Percentiles rank a stretch among this genome's conserved stretches.
Conservation (phyloP, 2,329 filamentous ascomycete genomes). For the Aplosporella prunicola region DNA sequence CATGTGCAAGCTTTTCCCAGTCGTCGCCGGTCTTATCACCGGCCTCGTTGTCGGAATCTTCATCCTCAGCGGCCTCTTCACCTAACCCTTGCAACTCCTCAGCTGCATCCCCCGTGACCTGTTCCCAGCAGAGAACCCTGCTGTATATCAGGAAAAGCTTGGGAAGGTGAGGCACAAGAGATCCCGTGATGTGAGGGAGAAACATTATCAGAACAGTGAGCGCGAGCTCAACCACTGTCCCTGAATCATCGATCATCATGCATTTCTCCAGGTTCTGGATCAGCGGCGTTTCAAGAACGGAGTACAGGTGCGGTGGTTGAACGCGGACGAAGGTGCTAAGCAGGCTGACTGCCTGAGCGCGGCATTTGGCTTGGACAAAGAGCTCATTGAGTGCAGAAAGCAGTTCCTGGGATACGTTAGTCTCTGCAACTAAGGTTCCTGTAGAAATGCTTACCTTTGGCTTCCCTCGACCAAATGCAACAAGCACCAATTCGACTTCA, state of each 20-base stretch:
- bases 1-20: conserved; percentile 58
- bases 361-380: conserved; percentile 54
- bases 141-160: conserved; percentile 75
- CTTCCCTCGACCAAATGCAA: conserved; percentile 54
- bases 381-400: conserved; percentile 56
- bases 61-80: conserved; percentile 12
- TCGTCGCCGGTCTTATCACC: conserved; percentile 28
- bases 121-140: conserved; percentile 70
- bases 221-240: conserved; percentile 64
- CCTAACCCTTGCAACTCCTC: conserved; percentile 17
- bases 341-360: conserved; percentile 55
- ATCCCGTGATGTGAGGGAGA: conserved; percentile 68
- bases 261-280: conserved; percentile 64
- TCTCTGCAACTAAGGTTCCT: neutral
- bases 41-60: conserved; percentile 21
- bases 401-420: conserved; percentile 44
- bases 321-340: conserved; percentile 64
- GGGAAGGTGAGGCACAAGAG: conserved; percentile 56
- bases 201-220: conserved; percentile 72
- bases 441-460: conserved; percentile 43
- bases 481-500: conserved; percentile 44
- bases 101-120: conserved; percentile 19
- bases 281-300: conserved; percentile 61
- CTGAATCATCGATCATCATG: conserved; percentile 68
- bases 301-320: conserved; percentile 70